A percentile compares a stretch with the other conserved stretches of the same genome.
Evolutionary conservation across 1,139 yeast species (phyloP).

Genomic region (Hansenula lynferdii): DNA sequence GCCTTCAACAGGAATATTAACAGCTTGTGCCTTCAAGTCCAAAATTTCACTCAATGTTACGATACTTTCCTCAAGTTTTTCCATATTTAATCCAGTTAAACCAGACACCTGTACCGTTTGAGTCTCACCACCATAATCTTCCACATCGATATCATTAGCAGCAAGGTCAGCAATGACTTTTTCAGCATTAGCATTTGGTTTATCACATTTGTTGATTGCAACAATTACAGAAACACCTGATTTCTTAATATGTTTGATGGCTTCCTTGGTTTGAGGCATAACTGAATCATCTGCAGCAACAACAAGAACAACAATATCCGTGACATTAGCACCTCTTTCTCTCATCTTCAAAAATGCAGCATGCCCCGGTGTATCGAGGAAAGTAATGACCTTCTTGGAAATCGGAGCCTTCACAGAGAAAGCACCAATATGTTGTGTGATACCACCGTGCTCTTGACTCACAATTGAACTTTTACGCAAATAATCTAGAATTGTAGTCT

Average conservation of each 20-base stretch:
- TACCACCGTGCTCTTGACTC: conserved; percentile 88
- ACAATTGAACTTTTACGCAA: conserved; percentile 82
- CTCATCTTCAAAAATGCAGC: conserved; percentile 96
- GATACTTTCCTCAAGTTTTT: conserved; percentile 83
- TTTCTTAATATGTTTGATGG: conserved; percentile 85
- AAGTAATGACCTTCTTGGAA: conserved; percentile 74
- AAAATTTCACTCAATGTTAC: conserved; percentile 78
- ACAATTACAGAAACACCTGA: conserved; percentile 50
- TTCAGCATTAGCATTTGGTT: conserved; percentile 61
- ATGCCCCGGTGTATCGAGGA: conserved; percentile 97
- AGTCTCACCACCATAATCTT: conserved; percentile 93
- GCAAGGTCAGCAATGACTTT: conserved; percentile 77
- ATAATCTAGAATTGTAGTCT: conserved; percentile 87
- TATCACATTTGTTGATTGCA: conserved; percentile 91
- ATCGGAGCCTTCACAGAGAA: conserved; percentile 78
- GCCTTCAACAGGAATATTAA: conserved; percentile 61
- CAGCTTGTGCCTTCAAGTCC: conserved; percentile 57
- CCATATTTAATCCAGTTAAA: conserved; percentile 80
- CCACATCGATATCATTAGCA: conserved; percentile 75
- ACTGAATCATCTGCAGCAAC: conserved; percentile 99
- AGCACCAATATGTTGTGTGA: conserved; percentile 98
- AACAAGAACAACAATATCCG: conserved; percentile 88
- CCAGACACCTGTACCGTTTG: conserved; percentile 90
- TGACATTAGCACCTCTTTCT: conserved; percentile 91
- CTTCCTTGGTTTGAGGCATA: conserved; percentile 97